phyloP scores from a whole-genome alignment of 495 filamentous ascomycete species.

The Aspergillus funiculosus region DNA sequence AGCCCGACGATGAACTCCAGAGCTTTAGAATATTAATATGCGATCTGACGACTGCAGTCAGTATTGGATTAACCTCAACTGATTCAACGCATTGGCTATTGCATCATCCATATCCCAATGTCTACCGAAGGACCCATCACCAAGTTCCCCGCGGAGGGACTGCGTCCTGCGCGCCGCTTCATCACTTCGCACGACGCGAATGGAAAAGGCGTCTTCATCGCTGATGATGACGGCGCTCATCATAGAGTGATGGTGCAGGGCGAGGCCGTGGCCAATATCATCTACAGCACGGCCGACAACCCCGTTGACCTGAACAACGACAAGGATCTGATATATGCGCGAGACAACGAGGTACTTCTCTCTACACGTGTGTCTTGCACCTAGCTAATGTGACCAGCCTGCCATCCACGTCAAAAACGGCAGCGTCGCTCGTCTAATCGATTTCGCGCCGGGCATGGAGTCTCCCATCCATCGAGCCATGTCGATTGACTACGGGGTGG shows the following conservation, averaged over 20 bases:
- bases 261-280: background rate
- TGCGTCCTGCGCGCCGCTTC: background rate
- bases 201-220: background rate
- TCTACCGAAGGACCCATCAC: constrained; percentile 1
- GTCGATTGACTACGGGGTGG: background rate
- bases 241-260: background rate
- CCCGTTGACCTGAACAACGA: background rate
- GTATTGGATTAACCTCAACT: no score
- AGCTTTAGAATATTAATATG: no score
- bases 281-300: constrained; percentile 1
- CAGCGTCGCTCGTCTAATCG: background rate
- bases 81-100: no score
- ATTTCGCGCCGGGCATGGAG: background rate
- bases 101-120: no score
- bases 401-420: background rate
- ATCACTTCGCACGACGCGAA: background rate
- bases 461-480: background rate
- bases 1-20: no score
- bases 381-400: background rate
- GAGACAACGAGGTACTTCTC: background rate
- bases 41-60: no score
- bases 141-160: background rate
- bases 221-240: background rate
- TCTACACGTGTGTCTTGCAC: background rate
- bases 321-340: background rate